A percentile compares a stretch with the other conserved stretches of the same genome.
phyloP scores from a whole-genome alignment of 164 flowering plant species.

The Amborella trichopoda region DNA sequence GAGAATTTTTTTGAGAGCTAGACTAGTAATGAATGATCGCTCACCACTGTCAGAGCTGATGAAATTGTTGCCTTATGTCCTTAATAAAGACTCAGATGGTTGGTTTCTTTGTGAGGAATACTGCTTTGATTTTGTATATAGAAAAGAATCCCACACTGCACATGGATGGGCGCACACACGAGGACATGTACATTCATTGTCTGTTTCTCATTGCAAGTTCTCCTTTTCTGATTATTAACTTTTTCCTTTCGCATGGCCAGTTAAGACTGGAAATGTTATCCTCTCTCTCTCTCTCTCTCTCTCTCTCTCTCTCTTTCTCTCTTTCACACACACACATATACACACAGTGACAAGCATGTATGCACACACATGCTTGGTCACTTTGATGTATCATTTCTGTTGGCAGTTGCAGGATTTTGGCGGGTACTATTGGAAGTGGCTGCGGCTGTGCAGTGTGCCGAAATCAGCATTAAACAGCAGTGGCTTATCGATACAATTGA shows the following conservation, averaged over 20 bases:
- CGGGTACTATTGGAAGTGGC: conserved; percentile 62
- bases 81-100: conserved; percentile 55
- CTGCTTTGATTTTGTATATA: no score
- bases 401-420: conserved; percentile 49
- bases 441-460: conserved; percentile 52
- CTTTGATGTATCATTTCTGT: conserved; percentile 2
- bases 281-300: no score
- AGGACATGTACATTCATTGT: no score
- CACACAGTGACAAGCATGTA: not conserved
- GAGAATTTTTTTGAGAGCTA: conserved; percentile 48
- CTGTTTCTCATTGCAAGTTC: no score
- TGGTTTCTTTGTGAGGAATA: conserved; percentile 12
- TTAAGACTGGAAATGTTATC: no score
- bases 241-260: no score
- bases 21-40: conserved; percentile 45
- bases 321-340: not conserved
- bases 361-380: not conserved
- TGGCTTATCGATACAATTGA: conserved; percentile 77
- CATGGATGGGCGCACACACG: no score
- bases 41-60: conserved; percentile 47
- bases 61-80: conserved; percentile 34
- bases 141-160: no score
- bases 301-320: not conserved
- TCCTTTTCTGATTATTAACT: no score
- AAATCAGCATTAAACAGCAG: conserved; percentile 45